These are phyloP conservation scores for Citrus australasica DNA, from an alignment of 345 rosid species.

Conservation along the genomic window DNA sequence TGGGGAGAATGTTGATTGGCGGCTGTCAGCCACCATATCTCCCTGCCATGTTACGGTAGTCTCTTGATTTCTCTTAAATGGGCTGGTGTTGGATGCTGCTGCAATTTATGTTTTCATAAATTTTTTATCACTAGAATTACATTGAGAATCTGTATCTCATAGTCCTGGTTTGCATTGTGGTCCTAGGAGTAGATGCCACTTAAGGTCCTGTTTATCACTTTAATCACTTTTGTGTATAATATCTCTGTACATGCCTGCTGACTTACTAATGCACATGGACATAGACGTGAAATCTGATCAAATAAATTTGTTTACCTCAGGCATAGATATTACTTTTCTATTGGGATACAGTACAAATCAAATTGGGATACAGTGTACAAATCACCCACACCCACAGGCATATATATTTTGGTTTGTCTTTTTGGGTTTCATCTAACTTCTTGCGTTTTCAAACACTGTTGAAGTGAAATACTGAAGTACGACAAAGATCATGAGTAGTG, in stretches of 20 bases:
- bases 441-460: background rate
- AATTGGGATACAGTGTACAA: background rate
- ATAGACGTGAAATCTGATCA: background rate
- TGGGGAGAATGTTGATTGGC: conserved; percentile 95
- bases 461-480: background rate
- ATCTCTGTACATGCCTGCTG: background rate
- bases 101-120: background rate
- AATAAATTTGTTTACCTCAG: background rate
- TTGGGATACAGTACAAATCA: background rate
- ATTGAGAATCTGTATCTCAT: background rate
- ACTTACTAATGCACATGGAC: background rate
- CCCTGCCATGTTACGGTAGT: conserved; percentile 98
- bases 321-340: background rate
- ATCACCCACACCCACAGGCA: too few relatives aligned
- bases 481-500: background rate
- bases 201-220: background rate
- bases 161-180: background rate
- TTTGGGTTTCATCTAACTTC: background rate
- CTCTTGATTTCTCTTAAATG: conserved; percentile 13
- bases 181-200: background rate
- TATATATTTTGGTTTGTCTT: background rate
- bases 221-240: background rate
- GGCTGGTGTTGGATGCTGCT: background rate
- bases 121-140: background rate
- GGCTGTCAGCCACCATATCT: conserved; percentile 86